A percentile compares a stretch with the other conserved stretches of the same genome.
phyloP scores from a whole-genome alignment of 768 basidiomycete genomes.

The Collybia mongolica region DNA sequence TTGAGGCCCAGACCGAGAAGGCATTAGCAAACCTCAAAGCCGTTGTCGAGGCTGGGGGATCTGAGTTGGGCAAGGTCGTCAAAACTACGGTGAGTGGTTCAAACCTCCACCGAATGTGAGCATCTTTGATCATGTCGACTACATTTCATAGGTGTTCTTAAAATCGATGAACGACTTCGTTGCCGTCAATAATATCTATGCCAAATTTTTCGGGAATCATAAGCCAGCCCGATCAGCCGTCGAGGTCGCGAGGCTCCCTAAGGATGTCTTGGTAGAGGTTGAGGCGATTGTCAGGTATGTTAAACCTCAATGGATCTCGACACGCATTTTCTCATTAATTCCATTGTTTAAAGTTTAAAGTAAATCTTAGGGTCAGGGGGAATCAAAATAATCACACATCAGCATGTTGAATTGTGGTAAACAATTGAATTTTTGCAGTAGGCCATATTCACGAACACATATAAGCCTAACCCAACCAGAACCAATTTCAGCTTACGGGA shows the following conservation, averaged over 20 bases:
- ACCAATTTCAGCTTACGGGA: background rate
- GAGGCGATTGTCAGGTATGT: slow-evolving; percentile 82
- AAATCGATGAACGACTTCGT: slow-evolving; percentile 92
- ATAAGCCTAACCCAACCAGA: background rate
- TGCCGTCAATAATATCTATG: slow-evolving; percentile 79
- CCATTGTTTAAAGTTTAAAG: slow-evolving; percentile 31
- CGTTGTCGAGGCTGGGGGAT: slow-evolving; percentile 81
- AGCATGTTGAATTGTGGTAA: too few species aligned
- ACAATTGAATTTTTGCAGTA: too few species aligned
- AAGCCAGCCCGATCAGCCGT: slow-evolving; percentile 93
- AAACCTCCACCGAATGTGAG: background rate
- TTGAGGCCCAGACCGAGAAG: slow-evolving; percentile 80
- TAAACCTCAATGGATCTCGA: background rate
- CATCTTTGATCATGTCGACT: background rate
- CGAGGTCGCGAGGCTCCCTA: slow-evolving; percentile 86
- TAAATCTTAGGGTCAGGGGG: slow-evolving; percentile 14
- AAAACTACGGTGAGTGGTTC: slow-evolving; percentile 79
- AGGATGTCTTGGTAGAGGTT: slow-evolving; percentile 89
- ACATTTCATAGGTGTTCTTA: slow-evolving; percentile 73
- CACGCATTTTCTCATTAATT: slow-evolving; percentile 1
- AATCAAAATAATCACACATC: too few species aligned
- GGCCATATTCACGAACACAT: background rate
- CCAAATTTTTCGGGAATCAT: slow-evolving; percentile 82
- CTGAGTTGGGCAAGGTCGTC: slow-evolving; percentile 75
- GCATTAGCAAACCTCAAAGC: slow-evolving; percentile 84